These are phyloP conservation scores for Durotheca rogersii DNA, from an alignment of 495 filamentous ascomycete genomes.

Conservation along the genomic window DNA sequence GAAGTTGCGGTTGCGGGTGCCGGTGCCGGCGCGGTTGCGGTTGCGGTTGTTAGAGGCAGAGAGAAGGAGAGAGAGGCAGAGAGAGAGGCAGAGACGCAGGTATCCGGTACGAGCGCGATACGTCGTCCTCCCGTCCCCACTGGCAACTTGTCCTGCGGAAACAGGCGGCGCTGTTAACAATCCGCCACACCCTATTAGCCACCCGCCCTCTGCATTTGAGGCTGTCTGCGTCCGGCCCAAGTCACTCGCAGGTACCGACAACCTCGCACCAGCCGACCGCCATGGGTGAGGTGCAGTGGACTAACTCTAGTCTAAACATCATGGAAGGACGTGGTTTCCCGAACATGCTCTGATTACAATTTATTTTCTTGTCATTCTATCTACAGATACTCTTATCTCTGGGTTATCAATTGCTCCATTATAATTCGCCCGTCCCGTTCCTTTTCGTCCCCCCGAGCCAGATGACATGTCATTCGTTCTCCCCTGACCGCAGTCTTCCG, in stretches of 20 bases:
- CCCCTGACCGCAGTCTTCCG: not conserved
- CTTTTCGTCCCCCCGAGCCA: conserved; percentile 27
- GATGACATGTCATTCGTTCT: conserved; percentile 35
- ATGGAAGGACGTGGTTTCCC: conserved; percentile 16
- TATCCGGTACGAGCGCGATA: conserved; percentile 19
- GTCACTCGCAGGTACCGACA: conserved; percentile 16
- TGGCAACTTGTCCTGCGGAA: conserved; percentile 20
- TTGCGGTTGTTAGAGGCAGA: not conserved
- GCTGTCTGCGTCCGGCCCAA: conserved; percentile 15
- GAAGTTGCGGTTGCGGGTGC: no score
- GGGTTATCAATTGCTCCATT: conserved; percentile 36
- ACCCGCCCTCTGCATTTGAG: conserved; percentile 25
- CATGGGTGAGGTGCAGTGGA: conserved; percentile 15
- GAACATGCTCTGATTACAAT: conserved; percentile 28
- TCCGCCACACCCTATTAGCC: conserved; percentile 15
- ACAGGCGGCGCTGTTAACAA: not conserved
- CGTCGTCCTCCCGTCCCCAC: conserved; percentile 12
- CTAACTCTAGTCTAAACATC: conserved; percentile 24
- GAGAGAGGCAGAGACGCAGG: conserved; percentile 3
- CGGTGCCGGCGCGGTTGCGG: no score
- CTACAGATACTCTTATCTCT: conserved; percentile 36
- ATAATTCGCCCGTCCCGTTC: conserved; percentile 29
- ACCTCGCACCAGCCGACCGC: conserved; percentile 16
- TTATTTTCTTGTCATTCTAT: conserved; percentile 32
- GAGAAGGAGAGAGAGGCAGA: not conserved